phyloP scores from a whole-genome alignment of 1,139 yeast species.

The Meyerozyma carpophila region DNA sequence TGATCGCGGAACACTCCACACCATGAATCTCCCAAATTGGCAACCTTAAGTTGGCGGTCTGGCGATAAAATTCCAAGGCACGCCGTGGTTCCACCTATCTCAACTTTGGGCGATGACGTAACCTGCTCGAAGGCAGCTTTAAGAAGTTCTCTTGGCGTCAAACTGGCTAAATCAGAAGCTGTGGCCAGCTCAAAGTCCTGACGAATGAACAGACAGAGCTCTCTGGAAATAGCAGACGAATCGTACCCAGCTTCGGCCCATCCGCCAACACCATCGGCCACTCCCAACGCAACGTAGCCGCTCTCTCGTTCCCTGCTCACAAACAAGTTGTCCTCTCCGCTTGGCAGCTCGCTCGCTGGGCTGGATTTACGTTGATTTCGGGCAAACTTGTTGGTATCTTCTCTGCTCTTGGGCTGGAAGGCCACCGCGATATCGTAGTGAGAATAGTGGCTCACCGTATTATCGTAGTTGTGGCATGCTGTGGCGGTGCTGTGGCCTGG shows the following conservation, averaged over 20 bases:
- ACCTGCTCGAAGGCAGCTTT: slow-evolving; percentile 51
- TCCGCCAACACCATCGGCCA: slow-evolving; percentile 98
- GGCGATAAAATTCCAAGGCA: slow-evolving; percentile 72
- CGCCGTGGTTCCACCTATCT: slow-evolving; percentile 95
- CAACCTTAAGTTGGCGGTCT: slow-evolving; percentile 48
- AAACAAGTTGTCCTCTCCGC: slow-evolving; percentile 88
- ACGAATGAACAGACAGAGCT: slow-evolving; percentile 46
- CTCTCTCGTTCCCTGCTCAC: slow-evolving; percentile 40
- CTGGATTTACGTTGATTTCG: slow-evolving; percentile 24
- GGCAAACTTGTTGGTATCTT: slow-evolving; percentile 39
- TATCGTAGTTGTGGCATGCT: slow-evolving; percentile 15
- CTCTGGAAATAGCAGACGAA: slow-evolving; percentile 75
- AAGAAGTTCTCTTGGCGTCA: slow-evolving; percentile 47
- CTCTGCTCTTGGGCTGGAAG: slow-evolving; percentile 66
- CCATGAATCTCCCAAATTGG: slow-evolving; percentile 94
- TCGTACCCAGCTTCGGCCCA: slow-evolving; percentile 93
- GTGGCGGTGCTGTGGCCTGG: slow-evolving; percentile 7
- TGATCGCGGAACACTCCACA: slow-evolving; percentile 76
- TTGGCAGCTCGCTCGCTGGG: slow-evolving; percentile 46
- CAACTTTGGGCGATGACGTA: slow-evolving; percentile 50
- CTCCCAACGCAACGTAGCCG: slow-evolving; percentile 66
- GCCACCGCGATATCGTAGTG: slow-evolving; percentile 61
- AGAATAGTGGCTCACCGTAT: slow-evolving; percentile 19
- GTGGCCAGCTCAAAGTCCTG: slow-evolving; percentile 19
- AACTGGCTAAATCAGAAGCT: slow-evolving; percentile 2